Base-by-base conservation (phyloP, 768 basidiomycete genomes). In the Phaeolepiota aurea region DNA sequence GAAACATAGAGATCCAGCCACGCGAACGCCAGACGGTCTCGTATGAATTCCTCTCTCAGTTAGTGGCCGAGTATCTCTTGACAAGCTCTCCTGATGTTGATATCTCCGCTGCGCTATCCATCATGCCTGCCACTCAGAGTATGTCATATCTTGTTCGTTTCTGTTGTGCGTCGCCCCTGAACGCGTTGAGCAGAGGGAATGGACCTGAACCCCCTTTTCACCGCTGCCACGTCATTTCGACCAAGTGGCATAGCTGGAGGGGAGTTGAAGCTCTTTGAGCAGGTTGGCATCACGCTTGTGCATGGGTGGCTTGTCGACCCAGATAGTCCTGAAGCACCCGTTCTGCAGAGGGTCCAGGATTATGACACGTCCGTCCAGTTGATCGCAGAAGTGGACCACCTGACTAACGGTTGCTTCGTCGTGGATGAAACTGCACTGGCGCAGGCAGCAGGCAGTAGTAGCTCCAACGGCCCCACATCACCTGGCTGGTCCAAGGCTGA, bases 271-370 rank as follows among this genome's bases (percentile, higher is more conserved):
- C 74, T 96, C 5, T 96, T 96, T 52, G 65, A 79, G n/a, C 79
- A 87, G 32, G 85, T 79, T 0, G 80, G 79, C 5, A 87, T 94
- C 32, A 63, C 74, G 3, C 77, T 96, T 30, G 79, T 91, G 1
- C 91, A 94, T 44, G 92, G 92, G 1, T 96, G 92, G 92, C 71
- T 85, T 12, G 77, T 78, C n/a, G 83, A 86, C 46, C 81, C 81
- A 0, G 69, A 66, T 2, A 77, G 76, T 43, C 61, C 69, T 0
- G 87, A 88, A 54, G 71, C 74, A 7, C 48, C 48, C 0, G 74
- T 73, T 0, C 59, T 90, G 25, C 52, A 68, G 21, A 65, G 66
- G 2, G 62, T 72, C 0, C 62, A 71, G 38, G 82, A 86, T 56
- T 91, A 88, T 44, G 87, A 92, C 54, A 73, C 63, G 16, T 81